Base-by-base conservation (phyloP, 306 rosid genomes). In the Ziziphus jujuba region DNA sequence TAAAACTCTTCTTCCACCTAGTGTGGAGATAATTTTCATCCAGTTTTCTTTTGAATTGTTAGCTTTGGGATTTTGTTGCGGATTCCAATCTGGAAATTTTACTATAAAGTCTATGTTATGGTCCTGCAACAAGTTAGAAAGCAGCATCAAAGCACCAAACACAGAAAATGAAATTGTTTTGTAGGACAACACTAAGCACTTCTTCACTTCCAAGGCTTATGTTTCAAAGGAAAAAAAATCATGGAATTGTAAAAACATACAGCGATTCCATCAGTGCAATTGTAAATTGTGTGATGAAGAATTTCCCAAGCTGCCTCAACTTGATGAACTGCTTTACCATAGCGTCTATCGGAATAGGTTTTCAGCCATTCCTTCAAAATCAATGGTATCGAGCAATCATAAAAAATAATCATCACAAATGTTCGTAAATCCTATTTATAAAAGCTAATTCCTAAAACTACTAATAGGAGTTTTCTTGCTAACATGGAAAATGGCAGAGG, bases 61-160 rank as follows among this genome's bases (percentile, higher is more conserved):
- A 25, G 81, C 68, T 73, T 53, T 21, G 31, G 28, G 64, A 44
- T 64, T 56, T 53, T 66, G 15, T 56, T 90, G 79, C 21, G 98
- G 96, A 69, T 86, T 84, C 96, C 96, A 90, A 63, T 90, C 98
- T 5, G 98, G 98, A 75, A 93, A 77, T 85, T 84, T 66, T 68
- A 80, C 97, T 33, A 90, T 86, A 59, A 75, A 90, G 83, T 93
- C 97, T 56, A 70, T 78, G 81, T 93, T 92, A 75, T 92, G 98
- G 82, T 92, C 90, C 98, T 92, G 91, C 57, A 65, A 56, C 59
- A 51, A 68, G 61, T 75, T 69, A 9, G 43, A 35, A 59, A 22
- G 45, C 50, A 70, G 43, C 20, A 53, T 34, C 34, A 22, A 50
- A 16, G 22, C 22, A 16, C 20, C 55, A 50, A 17, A 40, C 9